These are phyloP conservation scores for Phellopilus nigrolimitatus DNA, from an alignment of 1,284 basidiomycete genomes.

Conservation along the genomic window DNA sequence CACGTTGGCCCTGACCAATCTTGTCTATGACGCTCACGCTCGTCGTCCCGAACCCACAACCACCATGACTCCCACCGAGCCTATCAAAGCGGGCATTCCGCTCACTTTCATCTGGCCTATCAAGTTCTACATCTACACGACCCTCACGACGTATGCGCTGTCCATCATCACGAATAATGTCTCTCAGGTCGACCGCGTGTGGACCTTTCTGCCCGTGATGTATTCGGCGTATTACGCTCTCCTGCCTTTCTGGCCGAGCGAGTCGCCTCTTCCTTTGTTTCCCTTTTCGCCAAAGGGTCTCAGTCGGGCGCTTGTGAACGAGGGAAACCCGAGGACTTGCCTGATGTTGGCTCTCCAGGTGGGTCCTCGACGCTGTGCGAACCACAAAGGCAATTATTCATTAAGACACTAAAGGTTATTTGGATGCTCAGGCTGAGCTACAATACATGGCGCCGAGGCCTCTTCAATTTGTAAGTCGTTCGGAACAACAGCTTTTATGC, in stretches of 20 bases:
- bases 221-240: constrained; percentile 75
- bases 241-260: constrained; percentile 57
- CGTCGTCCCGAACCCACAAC: too few relatives aligned
- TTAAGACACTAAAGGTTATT: constrained; percentile 31
- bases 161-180: constrained; percentile 75
- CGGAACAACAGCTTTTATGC: constrained; percentile 1
- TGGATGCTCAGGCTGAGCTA: constrained; percentile 81
- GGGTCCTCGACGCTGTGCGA: constrained; percentile 26
- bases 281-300: constrained; percentile 55
- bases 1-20: too few relatives aligned
- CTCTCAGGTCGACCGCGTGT: constrained; percentile 75
- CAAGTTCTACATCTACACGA: constrained; percentile 51
- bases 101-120: constrained; percentile 53
- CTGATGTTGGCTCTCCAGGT: constrained; percentile 69
- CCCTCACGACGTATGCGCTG: constrained; percentile 45
- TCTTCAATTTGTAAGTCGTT: constrained; percentile 63
- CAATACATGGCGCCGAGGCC: constrained; percentile 81
- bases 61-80: constrained; percentile 11
- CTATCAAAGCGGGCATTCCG: constrained; percentile 22
- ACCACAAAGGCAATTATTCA: not conserved
- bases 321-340: constrained; percentile 61
- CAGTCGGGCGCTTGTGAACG: constrained; percentile 37
- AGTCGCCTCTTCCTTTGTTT: constrained; percentile 39
- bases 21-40: too few relatives aligned
- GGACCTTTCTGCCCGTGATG: constrained; percentile 77